These are phyloP conservation scores for Nannochloropsis granulata DNA, from an alignment of 108 stramenopile genomes.

Conservation along the genomic window DNA sequence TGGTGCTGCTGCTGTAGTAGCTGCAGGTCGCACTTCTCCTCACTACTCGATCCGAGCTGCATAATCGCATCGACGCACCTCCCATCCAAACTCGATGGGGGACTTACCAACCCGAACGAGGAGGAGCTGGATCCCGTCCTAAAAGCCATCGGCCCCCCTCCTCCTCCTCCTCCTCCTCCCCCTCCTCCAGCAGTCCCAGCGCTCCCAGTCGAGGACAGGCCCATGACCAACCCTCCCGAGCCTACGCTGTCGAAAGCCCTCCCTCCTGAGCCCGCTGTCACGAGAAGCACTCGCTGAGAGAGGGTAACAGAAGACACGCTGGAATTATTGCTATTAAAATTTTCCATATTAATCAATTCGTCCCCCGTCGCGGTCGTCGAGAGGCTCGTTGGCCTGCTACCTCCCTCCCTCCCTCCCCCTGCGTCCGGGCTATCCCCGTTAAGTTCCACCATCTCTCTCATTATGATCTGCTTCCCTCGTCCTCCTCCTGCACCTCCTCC, in stretches of 20 bases:
- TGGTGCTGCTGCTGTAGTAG: not conserved
- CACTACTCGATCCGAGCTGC: not conserved
- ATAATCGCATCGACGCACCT: not conserved
- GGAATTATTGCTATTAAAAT: not conserved
- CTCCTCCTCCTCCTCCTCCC: not conserved
- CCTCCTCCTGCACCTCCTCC: not conserved
- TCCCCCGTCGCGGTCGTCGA: not conserved
- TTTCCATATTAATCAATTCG: not conserved
- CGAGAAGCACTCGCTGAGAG: not conserved
- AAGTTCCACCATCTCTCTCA: no score
- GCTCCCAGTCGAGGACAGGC: not conserved
- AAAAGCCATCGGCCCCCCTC: not conserved
- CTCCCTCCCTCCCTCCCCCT: not conserved
- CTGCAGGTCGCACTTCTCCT: no score
- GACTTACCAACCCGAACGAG: not conserved
- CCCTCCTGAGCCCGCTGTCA: no score
- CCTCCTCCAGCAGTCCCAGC: not conserved
- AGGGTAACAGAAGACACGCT: not conserved
- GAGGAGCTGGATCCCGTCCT: not conserved
- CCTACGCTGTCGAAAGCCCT: no score
- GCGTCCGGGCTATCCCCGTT: not conserved
- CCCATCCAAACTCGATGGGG: not conserved
- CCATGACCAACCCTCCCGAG: no score
- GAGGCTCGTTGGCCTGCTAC: not conserved
- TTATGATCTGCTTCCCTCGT: not conserved